Conservation (phyloP, 495 filamentous ascomycete species). For the Aspergillus carlsbadensis region DNA sequence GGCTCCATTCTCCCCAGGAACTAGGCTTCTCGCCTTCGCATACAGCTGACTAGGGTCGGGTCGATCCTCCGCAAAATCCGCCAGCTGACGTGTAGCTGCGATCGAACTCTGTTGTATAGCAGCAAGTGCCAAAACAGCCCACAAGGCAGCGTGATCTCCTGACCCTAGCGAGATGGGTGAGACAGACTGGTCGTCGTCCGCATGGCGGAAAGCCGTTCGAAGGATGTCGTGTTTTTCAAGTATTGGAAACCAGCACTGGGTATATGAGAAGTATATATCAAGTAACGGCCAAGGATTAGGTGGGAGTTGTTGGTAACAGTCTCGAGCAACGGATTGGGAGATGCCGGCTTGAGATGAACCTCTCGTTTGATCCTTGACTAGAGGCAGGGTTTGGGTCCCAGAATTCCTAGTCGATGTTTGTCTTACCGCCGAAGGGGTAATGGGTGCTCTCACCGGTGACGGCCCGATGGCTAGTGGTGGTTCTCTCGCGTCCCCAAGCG, state of each 20-base stretch:
- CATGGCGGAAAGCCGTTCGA: constrained; percentile 45
- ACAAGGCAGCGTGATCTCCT: constrained; percentile 61
- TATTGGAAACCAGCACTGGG: constrained; percentile 73
- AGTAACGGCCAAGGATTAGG: constrained; percentile 57
- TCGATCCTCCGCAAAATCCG: constrained; percentile 17
- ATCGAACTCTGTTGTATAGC: constrained; percentile 49
- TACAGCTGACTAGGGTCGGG: constrained; percentile 45
- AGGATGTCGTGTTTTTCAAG: constrained; percentile 66
- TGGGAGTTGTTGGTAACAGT: constrained; percentile 33
- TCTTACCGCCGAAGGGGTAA: constrained; percentile 18
- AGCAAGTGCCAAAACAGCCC: constrained; percentile 57
- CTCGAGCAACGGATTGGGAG: background rate
- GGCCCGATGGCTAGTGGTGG: constrained; percentile 20
- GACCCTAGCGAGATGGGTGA: constrained; percentile 32
- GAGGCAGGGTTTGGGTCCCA: constrained; percentile 23
- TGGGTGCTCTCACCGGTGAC: constrained; percentile 34
- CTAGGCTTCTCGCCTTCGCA: constrained; percentile 50
- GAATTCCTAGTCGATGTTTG: constrained; percentile 25
- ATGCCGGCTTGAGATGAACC: background rate
- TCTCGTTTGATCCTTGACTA: background rate
- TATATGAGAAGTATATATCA: constrained; percentile 73
- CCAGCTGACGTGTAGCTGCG: constrained; percentile 28
- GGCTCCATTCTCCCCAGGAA: constrained; percentile 53
- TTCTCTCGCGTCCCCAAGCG: constrained; percentile 23
- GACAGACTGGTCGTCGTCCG: constrained; percentile 36